These are phyloP conservation scores for Manihot esculenta DNA, from an alignment of 441 rosid genomes.

Conservation along the genomic window DNA sequence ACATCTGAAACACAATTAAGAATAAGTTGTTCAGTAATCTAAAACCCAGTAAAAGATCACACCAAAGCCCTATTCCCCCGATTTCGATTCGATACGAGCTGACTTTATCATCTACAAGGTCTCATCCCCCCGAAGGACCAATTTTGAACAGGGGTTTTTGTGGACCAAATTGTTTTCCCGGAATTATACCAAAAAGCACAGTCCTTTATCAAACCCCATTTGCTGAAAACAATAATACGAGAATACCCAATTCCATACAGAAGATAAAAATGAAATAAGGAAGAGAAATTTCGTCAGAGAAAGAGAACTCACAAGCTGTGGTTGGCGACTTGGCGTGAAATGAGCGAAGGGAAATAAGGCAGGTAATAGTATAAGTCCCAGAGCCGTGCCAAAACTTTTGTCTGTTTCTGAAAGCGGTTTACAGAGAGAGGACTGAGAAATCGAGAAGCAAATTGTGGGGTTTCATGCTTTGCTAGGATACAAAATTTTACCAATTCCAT, in stretches of 20 bases:
- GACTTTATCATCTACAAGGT: background rate
- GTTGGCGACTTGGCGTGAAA: background rate
- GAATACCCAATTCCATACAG: too few species aligned
- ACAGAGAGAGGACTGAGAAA: conserved; percentile 1
- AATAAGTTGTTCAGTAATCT: background rate
- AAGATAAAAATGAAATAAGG: background rate
- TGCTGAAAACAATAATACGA: background rate
- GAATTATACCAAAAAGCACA: too few species aligned
- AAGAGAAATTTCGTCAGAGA: background rate
- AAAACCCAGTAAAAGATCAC: background rate
- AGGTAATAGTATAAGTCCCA: background rate
- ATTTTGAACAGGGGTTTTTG: background rate
- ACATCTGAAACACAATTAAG: background rate
- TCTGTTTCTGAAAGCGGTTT: background rate
- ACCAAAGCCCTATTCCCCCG: background rate
- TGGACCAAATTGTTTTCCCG: background rate
- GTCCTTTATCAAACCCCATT: conserved; percentile 1
- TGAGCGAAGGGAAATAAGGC: background rate
- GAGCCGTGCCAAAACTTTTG: background rate
- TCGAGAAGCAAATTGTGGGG: conserved; percentile 3
- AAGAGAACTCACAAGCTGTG: background rate
- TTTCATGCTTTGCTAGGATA: background rate
- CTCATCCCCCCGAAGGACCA: background rate
- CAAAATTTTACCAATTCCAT: background rate
- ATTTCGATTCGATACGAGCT: background rate